Base-by-base conservation (phyloP, 2,329 filamentous ascomycete species). In the Colletotrichum musae region DNA sequence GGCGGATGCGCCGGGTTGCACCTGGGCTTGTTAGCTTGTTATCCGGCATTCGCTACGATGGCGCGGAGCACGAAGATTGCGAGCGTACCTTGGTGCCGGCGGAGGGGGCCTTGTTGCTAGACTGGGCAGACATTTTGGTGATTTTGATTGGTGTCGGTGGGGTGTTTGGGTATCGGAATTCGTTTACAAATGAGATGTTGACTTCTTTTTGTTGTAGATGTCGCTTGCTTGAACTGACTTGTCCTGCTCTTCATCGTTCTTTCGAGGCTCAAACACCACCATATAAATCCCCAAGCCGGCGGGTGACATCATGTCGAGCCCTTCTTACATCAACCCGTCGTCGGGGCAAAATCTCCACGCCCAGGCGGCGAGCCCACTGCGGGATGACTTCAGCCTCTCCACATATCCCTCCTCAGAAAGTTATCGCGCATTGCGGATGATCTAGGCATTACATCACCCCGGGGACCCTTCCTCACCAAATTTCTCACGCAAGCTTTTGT, bases 1-100 rank as follows among this genome's bases (percentile, higher is more conserved):
- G 52, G 88, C 84, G 54, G 87, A 79, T 68, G 78, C 71, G 64
- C 85, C 83, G 52, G 80, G 79, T 18, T 80, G 80, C 70, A 88
- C 86, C 84, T 89, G 60, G n/a, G 5, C 28, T 57, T 64, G 66
- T 75, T 48, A 74, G 70, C 32, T 26, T 36, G 56, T 36, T 28
- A 56, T 26, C 24, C 13, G 12, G n/a, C 1, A 7, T 45, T 24
- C 7, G 2, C 2, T 6, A 12, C 4, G 6, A 28, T 24, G 21
- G 2, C 32, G 6, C 10, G 12, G 9, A 5, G 3, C n/a, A 2
- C 3, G 16, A 39, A 52, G 10, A 13, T 10, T 7, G 16, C 16
- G 2, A 12, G 13, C 51, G 1, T 63, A 63, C 67, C 67, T 70
- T 70, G n/a, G 67, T 68, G 56, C 64, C 67, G 39, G 67, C 67